Evolutionary conservation across 768 basidiomycete species (phyloP), one percentile per base, ranked within the genome.

Genomic region (Coprinellus micaceus): DNA sequence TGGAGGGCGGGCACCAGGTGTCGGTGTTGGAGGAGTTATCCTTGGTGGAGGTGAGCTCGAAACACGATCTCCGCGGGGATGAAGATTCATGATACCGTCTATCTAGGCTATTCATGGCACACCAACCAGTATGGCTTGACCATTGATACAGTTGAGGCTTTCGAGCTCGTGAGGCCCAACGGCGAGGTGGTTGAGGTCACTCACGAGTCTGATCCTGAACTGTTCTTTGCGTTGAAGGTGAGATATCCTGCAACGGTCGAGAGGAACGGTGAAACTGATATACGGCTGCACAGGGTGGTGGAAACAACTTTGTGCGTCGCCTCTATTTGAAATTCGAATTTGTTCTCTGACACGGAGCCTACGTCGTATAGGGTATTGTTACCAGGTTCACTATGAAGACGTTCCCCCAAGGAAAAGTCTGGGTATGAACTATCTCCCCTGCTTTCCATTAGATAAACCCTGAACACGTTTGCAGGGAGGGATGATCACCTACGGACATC

Each of bases 51-150:
- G 63, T 60, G 39, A n/a, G n/a, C n/a, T n/a, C n/a, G n/a, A n/a
- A n/a, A n/a, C n/a, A n/a, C n/a, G n/a, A n/a, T n/a, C n/a, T n/a
- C n/a, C n/a, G n/a, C n/a, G n/a, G n/a, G n/a, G n/a, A n/a, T 10
- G 36, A 9, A 10, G 36, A 10, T 13, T 15, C 70, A 70, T 1
- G 72, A 73, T 53, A 12, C 72, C 75, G 64, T 72, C 15, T 54
- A 13, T 24, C 1, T 15, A 76, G 85, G 85, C 2, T 86, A 84
- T 61, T 85, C 85, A 13, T 86, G 79, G 79, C 69, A 77, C 48
- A 81, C 82, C 0, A 85, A 86, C 56, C 81, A 85, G 53, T 72
- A 78, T 58, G 85, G 86, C 13, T 58, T 88, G 50, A 79, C 81
- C 0, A 62, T 78, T 13, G 85, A 87, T 56, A 83, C 73, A 0